Evolutionary conservation across 352 stramenopile genomes (phyloP).

Genomic region (Globisporangium mamillatum): DNA sequence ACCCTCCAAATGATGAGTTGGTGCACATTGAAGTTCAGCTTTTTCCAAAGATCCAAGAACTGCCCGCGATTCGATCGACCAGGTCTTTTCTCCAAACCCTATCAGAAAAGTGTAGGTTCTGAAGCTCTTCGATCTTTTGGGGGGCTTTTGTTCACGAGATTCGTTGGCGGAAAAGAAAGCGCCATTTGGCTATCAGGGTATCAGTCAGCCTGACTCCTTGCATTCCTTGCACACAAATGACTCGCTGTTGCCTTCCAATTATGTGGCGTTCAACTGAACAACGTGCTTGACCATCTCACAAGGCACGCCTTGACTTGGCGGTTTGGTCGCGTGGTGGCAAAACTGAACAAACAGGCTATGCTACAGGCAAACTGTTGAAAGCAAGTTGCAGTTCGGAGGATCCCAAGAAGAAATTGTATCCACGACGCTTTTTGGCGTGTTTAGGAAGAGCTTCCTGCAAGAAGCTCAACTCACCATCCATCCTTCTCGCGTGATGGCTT

Average conservation of each 20-base stretch:
- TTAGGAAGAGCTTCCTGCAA: background rate
- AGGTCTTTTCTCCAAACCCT: background rate
- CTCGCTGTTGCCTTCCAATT: no score
- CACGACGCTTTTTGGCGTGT: background rate
- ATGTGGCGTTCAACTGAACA: no score
- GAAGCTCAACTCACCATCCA: background rate
- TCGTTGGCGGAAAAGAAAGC: background rate
- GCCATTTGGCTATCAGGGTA: no score
- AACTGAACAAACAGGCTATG: no score
- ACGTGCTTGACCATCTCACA: no score
- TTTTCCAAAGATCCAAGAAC: background rate
- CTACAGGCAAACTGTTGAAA: background rate
- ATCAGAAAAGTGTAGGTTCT: background rate
- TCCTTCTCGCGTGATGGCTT: background rate
- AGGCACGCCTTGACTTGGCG: no score
- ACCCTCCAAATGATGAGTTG: background rate
- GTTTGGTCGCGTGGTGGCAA: no score
- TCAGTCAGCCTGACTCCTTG: no score
- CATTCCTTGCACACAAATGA: no score
- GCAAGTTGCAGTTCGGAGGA: background rate
- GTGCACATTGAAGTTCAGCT: background rate
- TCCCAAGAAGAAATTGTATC: background rate
- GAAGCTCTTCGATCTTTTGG: background rate
- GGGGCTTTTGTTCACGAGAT: background rate
- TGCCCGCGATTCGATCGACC: background rate